Base-by-base conservation (phyloP, 805 yeast species). In the Cyberlindnera bimundalis region DNA sequence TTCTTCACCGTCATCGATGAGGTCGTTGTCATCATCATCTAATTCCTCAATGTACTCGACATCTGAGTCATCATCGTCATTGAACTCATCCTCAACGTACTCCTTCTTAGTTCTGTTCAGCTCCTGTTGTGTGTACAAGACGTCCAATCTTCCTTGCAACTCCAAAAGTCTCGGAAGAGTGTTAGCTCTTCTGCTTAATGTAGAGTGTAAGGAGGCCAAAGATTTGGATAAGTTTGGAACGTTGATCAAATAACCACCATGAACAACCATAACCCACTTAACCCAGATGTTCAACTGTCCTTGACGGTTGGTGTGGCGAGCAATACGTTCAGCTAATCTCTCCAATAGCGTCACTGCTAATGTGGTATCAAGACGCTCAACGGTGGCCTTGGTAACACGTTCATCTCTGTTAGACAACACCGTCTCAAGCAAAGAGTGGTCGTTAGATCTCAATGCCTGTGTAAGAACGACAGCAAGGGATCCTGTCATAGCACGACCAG, bases 401-500 rank as follows among this genome's bases (percentile, higher is more conserved):
- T 76, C 76, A 48, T 78, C 79, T 17, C 71, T 60, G 44, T 69
- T 68, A 46, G 66, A 59, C 48, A 93, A 70, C 11, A 95, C 96
- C 3, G 87, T 78, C 61, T 93, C 98, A 47, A 93, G 70, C 42
- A 93, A 68, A 9, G 93, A 68, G 54, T 81, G 89, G 60, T 93
- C 99, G 55, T 85, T 86, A 16, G 95, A 81, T 53, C 78, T 81
- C 47, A 93, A 71, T 0, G 99, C 91, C 66, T 93, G 99, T 12
- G 90, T 71, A 33, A 93, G 70, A n/a, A 93, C 78, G 1, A 84
- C 80, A 2, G 96, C 78, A 45, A 90, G 75, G 2, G 96, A 79
- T 37, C 93, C 95, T 5, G 84, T 77, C 8, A 79, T 74, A 16
- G 79, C 76, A 41, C 71, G 72, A 46, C 75, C 73, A 43, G 67